Evolutionary conservation across 768 basidiomycete species (phyloP).

Genomic region (Amanita thiersii): DNA sequence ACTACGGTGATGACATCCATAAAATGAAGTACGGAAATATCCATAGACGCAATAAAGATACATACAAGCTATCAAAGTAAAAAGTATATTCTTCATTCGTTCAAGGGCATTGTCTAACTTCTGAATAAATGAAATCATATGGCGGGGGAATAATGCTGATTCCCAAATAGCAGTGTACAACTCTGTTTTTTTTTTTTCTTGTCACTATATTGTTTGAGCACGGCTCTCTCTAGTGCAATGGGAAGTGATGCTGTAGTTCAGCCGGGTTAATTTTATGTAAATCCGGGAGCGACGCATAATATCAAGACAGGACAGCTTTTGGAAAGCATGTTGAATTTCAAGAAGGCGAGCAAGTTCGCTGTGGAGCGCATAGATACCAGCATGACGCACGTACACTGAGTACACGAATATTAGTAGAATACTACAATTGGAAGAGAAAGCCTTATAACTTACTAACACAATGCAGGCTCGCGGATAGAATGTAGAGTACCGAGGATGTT

Average conservation of each 20-base stretch:
- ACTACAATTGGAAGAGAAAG: too few species aligned
- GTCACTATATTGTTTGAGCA: conserved; percentile 34
- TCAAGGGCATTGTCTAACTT: conserved; percentile 57
- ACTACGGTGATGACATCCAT: too few species aligned
- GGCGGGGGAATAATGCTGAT: conserved; percentile 42
- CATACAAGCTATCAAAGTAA: too few species aligned
- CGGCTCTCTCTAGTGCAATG: conserved; percentile 62
- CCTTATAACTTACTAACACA: conserved; percentile 39
- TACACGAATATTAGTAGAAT: too few species aligned
- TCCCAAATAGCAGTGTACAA: conserved; percentile 8
- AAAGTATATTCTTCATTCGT: conserved; percentile 56
- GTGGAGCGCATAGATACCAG: conserved; percentile 68
- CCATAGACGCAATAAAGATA: too few species aligned
- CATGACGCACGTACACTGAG: conserved; percentile 75
- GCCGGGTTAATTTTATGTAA: conserved; percentile 69
- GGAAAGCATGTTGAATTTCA: conserved; percentile 73
- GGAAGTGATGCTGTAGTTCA: conserved; percentile 61
- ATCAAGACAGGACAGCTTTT: conserved; percentile 71
- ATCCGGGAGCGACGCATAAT: conserved; percentile 67
- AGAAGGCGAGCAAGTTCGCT: conserved; percentile 69
- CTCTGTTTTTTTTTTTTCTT: conserved; percentile 12
- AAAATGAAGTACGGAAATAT: too few species aligned
- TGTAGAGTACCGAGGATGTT: conserved; percentile 65
- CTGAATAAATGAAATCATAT: conserved; percentile 50
- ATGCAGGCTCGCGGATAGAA: conserved; percentile 62